A percentile compares a stretch with the other conserved stretches of the same genome.
phyloP scores from a whole-genome alignment of 2,329 filamentous ascomycete species.

The Metarhizium anisopliae region DNA sequence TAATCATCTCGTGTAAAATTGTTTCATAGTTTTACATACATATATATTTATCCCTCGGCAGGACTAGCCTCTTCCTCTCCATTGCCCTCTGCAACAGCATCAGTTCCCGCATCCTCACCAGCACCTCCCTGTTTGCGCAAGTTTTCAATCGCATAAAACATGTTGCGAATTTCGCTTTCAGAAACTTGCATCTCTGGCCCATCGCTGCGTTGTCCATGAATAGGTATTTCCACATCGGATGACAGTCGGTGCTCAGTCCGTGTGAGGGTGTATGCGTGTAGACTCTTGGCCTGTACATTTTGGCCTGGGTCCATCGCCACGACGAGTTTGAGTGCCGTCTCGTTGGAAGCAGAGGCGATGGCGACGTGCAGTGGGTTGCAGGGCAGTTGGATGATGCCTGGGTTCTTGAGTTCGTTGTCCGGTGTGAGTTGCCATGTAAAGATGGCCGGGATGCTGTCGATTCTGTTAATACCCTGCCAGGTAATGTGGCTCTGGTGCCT shows the following conservation, averaged over 20 bases:
- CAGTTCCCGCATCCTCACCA: slow-evolving; percentile 11
- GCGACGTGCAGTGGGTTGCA: slow-evolving; percentile 57
- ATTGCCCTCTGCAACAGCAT: background rate
- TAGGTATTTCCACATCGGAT: slow-evolving; percentile 16
- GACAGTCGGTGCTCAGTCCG: slow-evolving; percentile 23
- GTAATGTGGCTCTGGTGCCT: no score
- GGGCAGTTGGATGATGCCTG: slow-evolving; percentile 38
- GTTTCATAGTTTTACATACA: background rate
- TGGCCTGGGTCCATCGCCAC: slow-evolving; percentile 30
- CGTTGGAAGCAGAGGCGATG: slow-evolving; percentile 13
- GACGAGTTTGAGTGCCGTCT: slow-evolving; percentile 22
- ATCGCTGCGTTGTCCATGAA: slow-evolving; percentile 10
- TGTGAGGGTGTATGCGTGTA: slow-evolving; percentile 21
- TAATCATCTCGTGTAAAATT: background rate
- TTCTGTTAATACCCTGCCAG: no score
- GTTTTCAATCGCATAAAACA: slow-evolving; percentile 38
- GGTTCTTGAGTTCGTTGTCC: slow-evolving; percentile 40
- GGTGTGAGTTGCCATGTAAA: slow-evolving; percentile 51
- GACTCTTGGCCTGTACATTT: slow-evolving; percentile 17
- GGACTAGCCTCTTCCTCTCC: background rate
- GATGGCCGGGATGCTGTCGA: slow-evolving; percentile 46
- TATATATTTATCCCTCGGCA: background rate
- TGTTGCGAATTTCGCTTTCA: slow-evolving; percentile 27
- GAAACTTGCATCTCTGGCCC: slow-evolving; percentile 28
- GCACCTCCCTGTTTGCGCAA: slow-evolving; percentile 34